Conservation (phyloP, 2,329 filamentous ascomycete species). For the Septoria petroselini region DNA sequence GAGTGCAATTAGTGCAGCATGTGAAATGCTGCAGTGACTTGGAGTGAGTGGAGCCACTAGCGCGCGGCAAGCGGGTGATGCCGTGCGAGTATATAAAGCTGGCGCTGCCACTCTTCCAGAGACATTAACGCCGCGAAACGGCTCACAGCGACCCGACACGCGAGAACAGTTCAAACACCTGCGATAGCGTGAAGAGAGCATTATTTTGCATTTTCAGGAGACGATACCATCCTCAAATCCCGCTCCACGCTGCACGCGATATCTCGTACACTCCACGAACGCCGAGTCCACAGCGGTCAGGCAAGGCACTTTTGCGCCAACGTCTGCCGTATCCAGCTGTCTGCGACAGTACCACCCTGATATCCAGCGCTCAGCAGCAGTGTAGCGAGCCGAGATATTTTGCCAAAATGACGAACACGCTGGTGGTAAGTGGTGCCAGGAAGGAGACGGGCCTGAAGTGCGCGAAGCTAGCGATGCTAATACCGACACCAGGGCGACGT, state of each 20-base stretch:
- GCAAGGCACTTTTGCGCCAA: conserved; percentile 11
- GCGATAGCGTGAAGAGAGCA: conserved; percentile 1
- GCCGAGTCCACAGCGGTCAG: conserved; percentile 4
- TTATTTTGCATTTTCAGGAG: conserved; percentile 11
- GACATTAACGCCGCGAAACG: conserved; percentile 8
- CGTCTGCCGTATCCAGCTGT: not conserved
- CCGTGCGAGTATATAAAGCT: conserved; percentile 6
- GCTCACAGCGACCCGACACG: not conserved
- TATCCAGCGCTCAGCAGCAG: not conserved
- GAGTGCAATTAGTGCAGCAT: too few species aligned
- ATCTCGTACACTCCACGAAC: conserved; percentile 12
- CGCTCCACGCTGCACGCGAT: conserved; percentile 6
- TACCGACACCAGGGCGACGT: conserved; percentile 60
- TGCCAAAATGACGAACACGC: conserved; percentile 31
- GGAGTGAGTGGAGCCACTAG: too few species aligned
- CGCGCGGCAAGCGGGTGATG: not conserved
- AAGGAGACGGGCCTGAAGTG: not conserved
- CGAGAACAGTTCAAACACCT: conserved; percentile 9
- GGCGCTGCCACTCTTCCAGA: conserved; percentile 2
- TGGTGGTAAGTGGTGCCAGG: conserved; percentile 28
- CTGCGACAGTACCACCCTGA: not conserved
- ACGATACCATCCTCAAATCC: not conserved
- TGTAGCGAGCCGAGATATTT: not conserved
- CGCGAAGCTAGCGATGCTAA: conserved; percentile 21
- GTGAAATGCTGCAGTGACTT: too few species aligned